Evolutionary conservation across 495 filamentous ascomycete genomes (phyloP), one percentile per base, ranked within the genome.

Genomic region (Pyrenopolyporus hunteri): DNA sequence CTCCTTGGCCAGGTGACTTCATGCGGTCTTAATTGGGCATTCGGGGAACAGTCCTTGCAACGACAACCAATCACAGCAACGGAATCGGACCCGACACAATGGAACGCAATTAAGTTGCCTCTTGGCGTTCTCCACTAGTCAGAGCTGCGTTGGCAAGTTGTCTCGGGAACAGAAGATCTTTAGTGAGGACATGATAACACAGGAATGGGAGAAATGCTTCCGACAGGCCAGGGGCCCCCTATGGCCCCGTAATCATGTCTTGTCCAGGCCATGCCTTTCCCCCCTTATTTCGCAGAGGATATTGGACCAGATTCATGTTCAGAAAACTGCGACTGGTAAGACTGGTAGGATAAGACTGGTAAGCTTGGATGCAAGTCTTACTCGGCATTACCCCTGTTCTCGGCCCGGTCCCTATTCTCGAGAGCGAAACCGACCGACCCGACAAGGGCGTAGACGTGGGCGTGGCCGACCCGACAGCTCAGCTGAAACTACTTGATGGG

Each of bases 21-120:
- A 48, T 28, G 48, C 52, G 26, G 50, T 9, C 33, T 36, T 31
- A 28, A 43, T 53, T 36, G 57, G 56, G 32, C 35, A 45, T 33
- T 55, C 51, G 45, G 51, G 44, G 57, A 25, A 44, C 40, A 39
- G 22, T 57, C 52, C 51, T 51, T 29, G 20, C 36, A 13, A 42
- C 39, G 16, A 32, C 32, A 44, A 31, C 63, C 63, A 66, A 66
- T 66, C 51, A 66, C 14, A 28, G 23, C 14, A 53, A 23, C 39
- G n/a, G 39, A 39, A 32, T 43, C 32, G 57, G 49, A 57, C 63
- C 63, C 63, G 63, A 66, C 57, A 61, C 23, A 47, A 47, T 28
- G 63, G 63, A 57, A 66, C 63, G 49, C 46, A 57, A 66, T 66
- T 57, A 66, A 57, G 57, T 49, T 22, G 9, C 1, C n/a, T 57